Conservation (phyloP, 2,329 filamentous ascomycete species). For the Aspergillus arachidicola region DNA sequence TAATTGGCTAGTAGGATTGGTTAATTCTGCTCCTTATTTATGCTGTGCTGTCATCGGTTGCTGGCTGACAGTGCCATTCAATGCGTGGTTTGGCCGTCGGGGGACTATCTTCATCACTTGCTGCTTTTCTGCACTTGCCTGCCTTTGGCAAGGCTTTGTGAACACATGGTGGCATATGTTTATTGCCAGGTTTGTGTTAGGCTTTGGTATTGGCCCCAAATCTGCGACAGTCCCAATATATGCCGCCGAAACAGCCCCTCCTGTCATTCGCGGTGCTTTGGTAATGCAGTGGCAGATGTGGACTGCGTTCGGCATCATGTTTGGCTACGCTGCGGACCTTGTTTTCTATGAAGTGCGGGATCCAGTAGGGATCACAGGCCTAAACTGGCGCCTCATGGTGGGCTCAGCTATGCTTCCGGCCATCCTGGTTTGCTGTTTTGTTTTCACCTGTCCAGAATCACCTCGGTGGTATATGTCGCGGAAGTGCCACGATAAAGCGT, state of each 20-base stretch:
- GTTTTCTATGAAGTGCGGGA: conserved; percentile 60
- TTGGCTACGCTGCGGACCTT: conserved; percentile 63
- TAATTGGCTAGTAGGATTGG: conserved; percentile 48
- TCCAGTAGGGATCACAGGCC: conserved; percentile 54
- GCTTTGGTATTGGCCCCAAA: conserved; percentile 77
- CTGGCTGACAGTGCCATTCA: conserved; percentile 74
- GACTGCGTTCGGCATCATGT: conserved; percentile 55
- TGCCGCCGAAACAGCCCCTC: conserved; percentile 72
- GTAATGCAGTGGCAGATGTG: conserved; percentile 80
- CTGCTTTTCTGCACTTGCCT: conserved; percentile 62
- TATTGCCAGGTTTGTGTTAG: conserved; percentile 70
- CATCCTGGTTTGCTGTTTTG: conserved; percentile 26
- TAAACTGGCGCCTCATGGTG: conserved; percentile 71
- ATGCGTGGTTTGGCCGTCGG: conserved; percentile 68
- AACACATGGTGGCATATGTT: conserved; percentile 74
- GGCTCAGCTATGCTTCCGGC: conserved; percentile 64
- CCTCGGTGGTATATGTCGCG: conserved; percentile 54
- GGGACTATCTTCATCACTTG: conserved; percentile 78
- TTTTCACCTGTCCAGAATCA: conserved; percentile 64
- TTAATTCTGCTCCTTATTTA: conserved; percentile 61
- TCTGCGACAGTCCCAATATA: conserved; percentile 76
- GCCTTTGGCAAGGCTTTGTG: conserved; percentile 64
- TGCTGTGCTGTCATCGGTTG: conserved; percentile 70
- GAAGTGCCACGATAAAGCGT: conserved; percentile 45
- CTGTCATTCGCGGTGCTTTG: conserved; percentile 69